Evolutionary conservation across 2,329 filamentous ascomycete species (phyloP).

Genomic region (Sarocladium kiliense): DNA sequence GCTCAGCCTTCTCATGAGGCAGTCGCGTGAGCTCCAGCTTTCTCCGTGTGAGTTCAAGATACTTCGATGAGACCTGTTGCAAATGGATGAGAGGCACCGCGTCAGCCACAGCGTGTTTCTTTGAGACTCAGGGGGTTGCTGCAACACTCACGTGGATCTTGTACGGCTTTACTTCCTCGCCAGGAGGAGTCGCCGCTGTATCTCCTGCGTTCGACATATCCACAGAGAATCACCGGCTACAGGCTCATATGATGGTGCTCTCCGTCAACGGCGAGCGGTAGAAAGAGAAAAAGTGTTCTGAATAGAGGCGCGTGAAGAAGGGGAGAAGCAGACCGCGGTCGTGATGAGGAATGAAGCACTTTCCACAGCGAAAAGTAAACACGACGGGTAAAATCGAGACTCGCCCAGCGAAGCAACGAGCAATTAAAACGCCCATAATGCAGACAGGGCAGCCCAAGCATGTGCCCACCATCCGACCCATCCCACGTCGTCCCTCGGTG

Average conservation of each 20-base stretch:
- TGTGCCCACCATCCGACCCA: slow-evolving; percentile 8
- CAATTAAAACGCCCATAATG: slow-evolving; percentile 5
- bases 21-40: slow-evolving; percentile 63
- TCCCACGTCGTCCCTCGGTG: not conserved
- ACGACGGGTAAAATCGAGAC: not conserved
- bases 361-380: slow-evolving; percentile 1
- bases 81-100: not conserved
- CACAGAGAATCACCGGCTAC: not conserved
- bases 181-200: slow-evolving; percentile 18
- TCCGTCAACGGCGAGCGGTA: not conserved
- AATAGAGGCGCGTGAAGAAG: not conserved
- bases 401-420: not conserved
- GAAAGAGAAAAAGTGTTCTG: not conserved
- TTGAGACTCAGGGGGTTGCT: not conserved
- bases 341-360: not conserved
- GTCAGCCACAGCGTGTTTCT: slow-evolving; percentile 20
- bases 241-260: not conserved
- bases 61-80: slow-evolving; percentile 57
- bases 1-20: slow-evolving; percentile 50
- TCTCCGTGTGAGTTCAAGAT: slow-evolving; percentile 60
- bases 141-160: slow-evolving; percentile 47
- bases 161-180: slow-evolving; percentile 48
- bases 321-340: not conserved
- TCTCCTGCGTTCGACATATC: slow-evolving; percentile 16
- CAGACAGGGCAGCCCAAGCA: not conserved